Percentiles rank a stretch among this genome's conserved stretches.
Evolutionary conservation across 306 rosid genomes (phyloP).

Genomic region (Oemleria cerasiformis): DNA sequence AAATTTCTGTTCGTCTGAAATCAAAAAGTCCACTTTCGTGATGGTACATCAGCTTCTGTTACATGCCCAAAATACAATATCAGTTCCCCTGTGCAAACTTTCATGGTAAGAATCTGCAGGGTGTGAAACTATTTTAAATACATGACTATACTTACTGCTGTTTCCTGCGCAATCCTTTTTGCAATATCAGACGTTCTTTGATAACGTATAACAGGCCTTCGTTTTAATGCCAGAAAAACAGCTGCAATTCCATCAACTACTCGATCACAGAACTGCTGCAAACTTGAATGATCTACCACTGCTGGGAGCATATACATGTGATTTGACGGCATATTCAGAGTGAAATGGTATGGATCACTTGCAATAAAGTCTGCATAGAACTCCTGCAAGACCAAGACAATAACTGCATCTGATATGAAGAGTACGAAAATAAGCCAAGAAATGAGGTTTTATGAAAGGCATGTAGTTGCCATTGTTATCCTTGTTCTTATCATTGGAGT

Average conservation of each 20-base stretch:
- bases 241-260: conserved; percentile 89
- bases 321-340: conserved; percentile 70
- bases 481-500: neutral
- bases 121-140: neutral
- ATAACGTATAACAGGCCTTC: conserved; percentile 84
- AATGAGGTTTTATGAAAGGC: conserved; percentile 4
- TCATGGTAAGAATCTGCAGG: neutral
- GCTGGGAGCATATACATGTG: conserved; percentile 91
- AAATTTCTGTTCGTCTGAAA: conserved; percentile 82
- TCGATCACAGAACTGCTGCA: conserved; percentile 67
- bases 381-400: conserved; percentile 62
- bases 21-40: conserved; percentile 92
- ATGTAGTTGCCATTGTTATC: too few relatives aligned
- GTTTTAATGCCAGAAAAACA: conserved; percentile 77
- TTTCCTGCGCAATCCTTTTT: conserved; percentile 87
- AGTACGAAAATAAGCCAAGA: conserved; percentile 19
- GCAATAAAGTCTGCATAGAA: conserved; percentile 89
- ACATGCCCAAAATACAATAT: conserved; percentile 34
- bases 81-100: conserved; percentile 22
- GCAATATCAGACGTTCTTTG: conserved; percentile 92
- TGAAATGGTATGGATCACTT: conserved; percentile 81
- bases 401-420: conserved; percentile 29
- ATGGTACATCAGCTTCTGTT: conserved; percentile 94
- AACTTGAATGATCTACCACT: conserved; percentile 66
- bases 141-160: conserved; percentile 48